These are phyloP conservation scores for Scopulariopsis brevicaulis DNA, from an alignment of 2,329 filamentous ascomycete genomes.

Conservation along the genomic window DNA sequence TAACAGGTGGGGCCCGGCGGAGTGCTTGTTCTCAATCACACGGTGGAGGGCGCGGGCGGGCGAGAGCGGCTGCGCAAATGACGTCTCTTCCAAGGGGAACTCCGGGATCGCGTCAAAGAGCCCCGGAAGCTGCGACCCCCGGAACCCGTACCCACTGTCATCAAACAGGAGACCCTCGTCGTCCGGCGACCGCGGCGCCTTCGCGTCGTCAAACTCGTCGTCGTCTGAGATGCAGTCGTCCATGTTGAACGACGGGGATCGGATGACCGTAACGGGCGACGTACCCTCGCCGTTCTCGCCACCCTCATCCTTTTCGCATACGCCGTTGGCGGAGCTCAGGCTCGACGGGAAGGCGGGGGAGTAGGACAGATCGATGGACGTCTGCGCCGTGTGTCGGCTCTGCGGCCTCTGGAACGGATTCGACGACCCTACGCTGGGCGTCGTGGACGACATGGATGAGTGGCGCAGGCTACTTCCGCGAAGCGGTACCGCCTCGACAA, in stretches of 20 bases:
- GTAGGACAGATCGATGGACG: conserved; percentile 24
- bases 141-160: conserved; percentile 20
- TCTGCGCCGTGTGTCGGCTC: conserved; percentile 31
- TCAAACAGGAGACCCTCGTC: conserved; percentile 25
- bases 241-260: conserved; percentile 18
- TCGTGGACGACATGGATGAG: conserved; percentile 30
- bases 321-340: conserved; percentile 7
- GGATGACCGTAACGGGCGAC: background rate
- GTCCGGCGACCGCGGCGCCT: background rate
- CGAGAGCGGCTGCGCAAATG: background rate
- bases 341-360: conserved; percentile 10
- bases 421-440: conserved; percentile 25
- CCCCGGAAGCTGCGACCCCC: conserved; percentile 20
- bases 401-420: conserved; percentile 24
- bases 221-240: conserved; percentile 23
- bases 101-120: conserved; percentile 11
- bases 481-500: conserved; percentile 17
- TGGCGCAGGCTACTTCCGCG: conserved; percentile 22
- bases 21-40: background rate
- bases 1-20: background rate
- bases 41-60: background rate
- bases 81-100: conserved; percentile 3
- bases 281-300: background rate
- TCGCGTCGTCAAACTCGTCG: conserved; percentile 13
- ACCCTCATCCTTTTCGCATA: conserved; percentile 6